A percentile compares a stretch with the other conserved stretches of the same genome.
Evolutionary conservation across 805 yeast species (phyloP).

Genomic region (Saccharomycopsis capsularis): DNA sequence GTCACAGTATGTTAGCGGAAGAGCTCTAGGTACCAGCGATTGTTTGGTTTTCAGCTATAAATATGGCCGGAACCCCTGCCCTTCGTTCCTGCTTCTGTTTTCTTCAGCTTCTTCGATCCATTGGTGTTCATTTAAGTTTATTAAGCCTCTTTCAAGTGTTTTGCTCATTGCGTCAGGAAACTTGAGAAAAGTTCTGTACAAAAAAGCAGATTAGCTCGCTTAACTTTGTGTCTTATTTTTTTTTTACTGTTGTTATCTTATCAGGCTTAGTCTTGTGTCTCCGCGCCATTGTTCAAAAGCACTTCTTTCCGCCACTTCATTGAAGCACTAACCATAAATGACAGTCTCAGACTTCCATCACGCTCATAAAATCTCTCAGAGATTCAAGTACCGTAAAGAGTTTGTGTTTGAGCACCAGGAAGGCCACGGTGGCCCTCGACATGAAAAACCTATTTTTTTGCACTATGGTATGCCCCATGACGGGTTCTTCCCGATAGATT

Average conservation of each 20-base stretch:
- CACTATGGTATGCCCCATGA: constrained; percentile 37
- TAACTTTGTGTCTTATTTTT: no score
- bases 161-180: no score
- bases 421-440: constrained; percentile 20
- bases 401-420: constrained; percentile 12
- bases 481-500: constrained; percentile 37
- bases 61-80: background rate
- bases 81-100: background rate
- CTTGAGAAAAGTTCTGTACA: background rate
- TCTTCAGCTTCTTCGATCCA: background rate
- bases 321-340: no score
- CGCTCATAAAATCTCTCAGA: constrained; percentile 11
- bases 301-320: no score
- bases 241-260: background rate
- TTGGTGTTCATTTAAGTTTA: no score
- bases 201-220: background rate
- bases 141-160: no score
- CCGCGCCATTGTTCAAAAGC: no score
- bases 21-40: background rate
- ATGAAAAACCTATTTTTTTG: constrained; percentile 32
- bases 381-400: constrained; percentile 16
- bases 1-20: constrained; percentile 15
- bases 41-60: background rate
- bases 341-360: background rate
- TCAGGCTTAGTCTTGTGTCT: no score